These are phyloP conservation scores for Aurinia saxatilis DNA, from an alignment of 345 rosid species.

Conservation along the genomic window DNA sequence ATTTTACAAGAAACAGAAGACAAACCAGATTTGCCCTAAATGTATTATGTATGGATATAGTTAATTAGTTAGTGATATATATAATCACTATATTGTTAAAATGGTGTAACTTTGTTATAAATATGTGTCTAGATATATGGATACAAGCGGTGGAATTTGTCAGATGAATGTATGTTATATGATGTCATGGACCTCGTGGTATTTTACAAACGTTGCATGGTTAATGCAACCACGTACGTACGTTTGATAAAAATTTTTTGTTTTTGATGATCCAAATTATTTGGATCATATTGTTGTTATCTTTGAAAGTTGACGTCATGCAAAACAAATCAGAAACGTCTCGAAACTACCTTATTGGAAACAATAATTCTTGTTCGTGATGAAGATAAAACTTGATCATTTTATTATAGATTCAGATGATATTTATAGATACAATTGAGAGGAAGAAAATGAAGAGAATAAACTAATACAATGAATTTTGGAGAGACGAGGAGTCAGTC, in stretches of 20 bases:
- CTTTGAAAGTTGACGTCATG: constrained; percentile 3
- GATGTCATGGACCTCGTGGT: constrained; percentile 22
- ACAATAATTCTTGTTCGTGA: too few species aligned
- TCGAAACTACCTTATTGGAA: background rate
- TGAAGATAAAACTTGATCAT: too few species aligned
- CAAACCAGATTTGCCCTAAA: too few species aligned
- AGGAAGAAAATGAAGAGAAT: too few species aligned
- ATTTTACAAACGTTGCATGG: constrained; percentile 23
- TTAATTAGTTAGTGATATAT: background rate
- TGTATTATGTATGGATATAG: too few species aligned
- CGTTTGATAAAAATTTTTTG: constrained; percentile 11
- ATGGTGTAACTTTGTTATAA: background rate
- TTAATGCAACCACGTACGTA: constrained; percentile 18
- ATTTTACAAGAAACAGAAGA: too few species aligned
- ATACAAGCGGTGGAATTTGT: constrained; percentile 17
- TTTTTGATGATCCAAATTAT: constrained; percentile 3
- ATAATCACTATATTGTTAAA: background rate
- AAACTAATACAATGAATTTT: too few species aligned
- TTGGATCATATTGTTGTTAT: constrained; percentile 1
- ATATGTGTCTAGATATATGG: background rate
- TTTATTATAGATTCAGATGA: too few species aligned
- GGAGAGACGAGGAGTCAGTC: too few species aligned
- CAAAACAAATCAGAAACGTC: constrained; percentile 11
- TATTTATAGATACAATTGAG: too few species aligned
- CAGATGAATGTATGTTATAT: constrained; percentile 12